Evolutionary conservation across 139 green algal genomes (phyloP).

Genomic region (Haematococcus lacustris): DNA sequence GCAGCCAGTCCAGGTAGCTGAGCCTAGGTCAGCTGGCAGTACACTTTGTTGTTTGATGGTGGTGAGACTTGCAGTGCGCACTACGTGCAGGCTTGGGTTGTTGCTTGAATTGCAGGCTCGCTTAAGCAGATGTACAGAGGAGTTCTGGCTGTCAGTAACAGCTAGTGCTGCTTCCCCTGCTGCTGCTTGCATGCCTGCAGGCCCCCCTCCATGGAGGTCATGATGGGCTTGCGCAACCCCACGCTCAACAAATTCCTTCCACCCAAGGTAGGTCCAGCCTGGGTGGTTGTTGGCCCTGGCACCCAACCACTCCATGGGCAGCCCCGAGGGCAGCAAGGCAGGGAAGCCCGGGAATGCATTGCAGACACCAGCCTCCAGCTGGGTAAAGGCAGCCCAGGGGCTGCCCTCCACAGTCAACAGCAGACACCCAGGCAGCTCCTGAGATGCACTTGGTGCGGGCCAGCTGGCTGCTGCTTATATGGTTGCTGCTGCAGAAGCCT

Average conservation of each 20-base stretch:
- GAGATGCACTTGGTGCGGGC: no score
- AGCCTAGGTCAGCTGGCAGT: no score
- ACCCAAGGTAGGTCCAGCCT: constrained; percentile 5
- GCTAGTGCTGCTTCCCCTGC: constrained; percentile 10
- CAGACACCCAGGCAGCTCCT: no score
- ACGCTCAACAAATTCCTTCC: constrained; percentile 33
- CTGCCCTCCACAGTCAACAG: no score
- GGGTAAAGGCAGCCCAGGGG: no score
- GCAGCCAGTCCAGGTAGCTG: no score
- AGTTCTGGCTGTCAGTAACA: constrained; percentile 20
- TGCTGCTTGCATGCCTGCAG: constrained; percentile 18
- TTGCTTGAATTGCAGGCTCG: not conserved
- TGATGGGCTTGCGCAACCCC: constrained; percentile 59
- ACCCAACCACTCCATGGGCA: not conserved
- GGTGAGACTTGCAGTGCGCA: not conserved
- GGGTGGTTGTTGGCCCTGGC: not conserved
- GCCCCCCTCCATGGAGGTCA: constrained; percentile 47
- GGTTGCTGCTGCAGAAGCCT: no score
- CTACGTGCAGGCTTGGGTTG: not conserved
- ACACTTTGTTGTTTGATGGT: no score
- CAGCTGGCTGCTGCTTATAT: no score
- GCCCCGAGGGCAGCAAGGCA: no score
- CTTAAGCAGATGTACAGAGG: not conserved
- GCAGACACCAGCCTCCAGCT: no score
- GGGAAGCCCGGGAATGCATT: no score